A percentile compares a stretch with the other conserved stretches of the same genome.
phyloP scores from a whole-genome alignment of 495 filamentous ascomycete species.

The Coniosporium apollinis region DNA sequence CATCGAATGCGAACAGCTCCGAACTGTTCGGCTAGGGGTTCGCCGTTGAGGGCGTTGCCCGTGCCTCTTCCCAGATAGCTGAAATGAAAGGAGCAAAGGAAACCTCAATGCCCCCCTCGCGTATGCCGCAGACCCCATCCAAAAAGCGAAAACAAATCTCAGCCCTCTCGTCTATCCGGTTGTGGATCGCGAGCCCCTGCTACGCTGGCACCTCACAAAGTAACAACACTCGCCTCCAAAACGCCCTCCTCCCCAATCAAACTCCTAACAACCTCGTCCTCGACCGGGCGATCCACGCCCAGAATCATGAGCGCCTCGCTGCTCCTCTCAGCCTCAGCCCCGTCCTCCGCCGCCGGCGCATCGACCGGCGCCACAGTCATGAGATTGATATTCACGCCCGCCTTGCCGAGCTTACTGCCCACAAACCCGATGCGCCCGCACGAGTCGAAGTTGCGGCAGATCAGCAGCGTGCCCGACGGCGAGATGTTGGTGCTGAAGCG shows the following conservation, averaged over 20 bases:
- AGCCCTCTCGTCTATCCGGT: too few relatives aligned
- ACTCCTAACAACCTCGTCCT: constrained; percentile 34
- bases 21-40: too few relatives aligned
- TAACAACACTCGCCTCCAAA: constrained; percentile 42
- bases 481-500: constrained; percentile 46
- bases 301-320: constrained; percentile 61
- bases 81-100: too few relatives aligned
- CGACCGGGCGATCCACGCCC: constrained; percentile 42
- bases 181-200: too few relatives aligned
- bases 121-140: too few relatives aligned
- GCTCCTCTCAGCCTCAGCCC: constrained; percentile 5
- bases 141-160: too few relatives aligned
- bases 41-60: too few relatives aligned
- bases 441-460: constrained; percentile 54
- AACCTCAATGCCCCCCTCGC: too few relatives aligned
- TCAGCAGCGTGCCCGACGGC: constrained; percentile 44
- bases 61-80: too few relatives aligned
- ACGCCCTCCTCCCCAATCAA: constrained; percentile 41
- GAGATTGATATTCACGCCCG: constrained; percentile 51
- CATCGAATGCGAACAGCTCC: too few relatives aligned
- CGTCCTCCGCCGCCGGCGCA: constrained; percentile 11
- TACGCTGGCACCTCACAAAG: too few relatives aligned
- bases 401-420: constrained; percentile 40
- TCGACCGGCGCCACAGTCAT: constrained; percentile 47
- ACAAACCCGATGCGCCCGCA: constrained; percentile 61